A percentile compares a stretch with the other conserved stretches of the same genome.
These are phyloP conservation scores for Alectoria sarmentosa DNA, from an alignment of 495 filamentous ascomycete species.

Conservation along the genomic window DNA sequence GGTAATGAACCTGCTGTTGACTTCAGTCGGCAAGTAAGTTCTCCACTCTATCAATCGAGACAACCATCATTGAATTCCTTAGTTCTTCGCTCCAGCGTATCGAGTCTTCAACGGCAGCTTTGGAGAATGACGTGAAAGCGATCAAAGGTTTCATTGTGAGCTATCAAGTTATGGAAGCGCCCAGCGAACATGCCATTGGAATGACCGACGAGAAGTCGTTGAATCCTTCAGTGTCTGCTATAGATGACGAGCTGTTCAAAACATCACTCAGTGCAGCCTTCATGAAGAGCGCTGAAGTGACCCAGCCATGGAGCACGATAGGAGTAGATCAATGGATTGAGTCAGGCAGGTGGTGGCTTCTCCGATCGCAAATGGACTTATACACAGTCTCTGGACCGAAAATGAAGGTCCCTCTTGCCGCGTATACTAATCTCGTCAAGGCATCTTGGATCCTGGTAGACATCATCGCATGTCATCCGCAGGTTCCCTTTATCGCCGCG, in stretches of 20 bases:
- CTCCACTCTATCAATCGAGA: not conserved
- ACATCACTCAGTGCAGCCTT: conserved; percentile 18
- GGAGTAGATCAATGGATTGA: conserved; percentile 32
- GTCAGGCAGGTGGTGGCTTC: conserved; percentile 32
- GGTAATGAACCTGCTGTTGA: conserved; percentile 28
- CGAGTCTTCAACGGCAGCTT: conserved; percentile 14
- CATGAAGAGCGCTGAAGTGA: conserved; percentile 24
- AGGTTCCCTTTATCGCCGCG: conserved; percentile 1
- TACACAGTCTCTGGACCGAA: not conserved
- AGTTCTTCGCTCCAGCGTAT: conserved; percentile 30
- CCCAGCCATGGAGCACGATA: conserved; percentile 29
- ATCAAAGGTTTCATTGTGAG: conserved; percentile 19
- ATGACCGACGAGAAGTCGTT: not conserved
- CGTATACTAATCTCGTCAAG: conserved; percentile 28
- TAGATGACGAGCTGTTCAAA: conserved; percentile 12
- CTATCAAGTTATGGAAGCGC: not conserved
- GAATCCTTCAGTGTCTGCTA: conserved; percentile 4
- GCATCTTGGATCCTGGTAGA: conserved; percentile 30
- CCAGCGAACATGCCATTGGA: no score
- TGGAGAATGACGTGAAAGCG: conserved; percentile 23
- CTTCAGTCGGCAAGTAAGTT: conserved; percentile 24
- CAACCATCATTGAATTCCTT: not conserved
- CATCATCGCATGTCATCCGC: conserved; percentile 16
- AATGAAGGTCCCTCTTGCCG: conserved; percentile 8
- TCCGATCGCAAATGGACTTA: conserved; percentile 26